A percentile compares a stretch with the other conserved stretches of the same genome.
Evolutionary conservation across 768 basidiomycete species (phyloP).

Genomic region (Butyriboletus loyo): DNA sequence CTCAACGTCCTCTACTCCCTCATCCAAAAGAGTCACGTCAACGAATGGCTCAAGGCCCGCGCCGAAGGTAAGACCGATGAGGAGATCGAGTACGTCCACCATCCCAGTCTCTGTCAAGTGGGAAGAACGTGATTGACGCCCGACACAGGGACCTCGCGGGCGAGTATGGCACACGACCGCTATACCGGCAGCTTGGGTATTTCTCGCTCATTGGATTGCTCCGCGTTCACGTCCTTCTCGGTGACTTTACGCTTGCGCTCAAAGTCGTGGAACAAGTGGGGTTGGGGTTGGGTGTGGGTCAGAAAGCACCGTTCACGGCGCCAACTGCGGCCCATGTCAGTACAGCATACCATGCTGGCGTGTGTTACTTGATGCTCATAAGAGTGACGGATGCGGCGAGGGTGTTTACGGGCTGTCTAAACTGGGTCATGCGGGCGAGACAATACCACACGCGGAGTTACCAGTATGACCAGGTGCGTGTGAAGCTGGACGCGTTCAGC

Average conservation of each 20-base stretch:
- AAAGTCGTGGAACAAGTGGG: constrained; percentile 95
- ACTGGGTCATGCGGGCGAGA: constrained; percentile 94
- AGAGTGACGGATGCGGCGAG: constrained; percentile 96
- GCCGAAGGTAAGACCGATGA: constrained; percentile 77
- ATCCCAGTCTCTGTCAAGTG: background rate
- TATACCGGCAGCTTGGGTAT: constrained; percentile 95
- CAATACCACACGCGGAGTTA: constrained; percentile 96
- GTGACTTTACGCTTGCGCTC: constrained; percentile 92
- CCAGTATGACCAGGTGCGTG: constrained; percentile 86
- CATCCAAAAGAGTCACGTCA: constrained; percentile 95
- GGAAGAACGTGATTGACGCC: constrained; percentile 1
- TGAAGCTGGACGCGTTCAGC: background rate
- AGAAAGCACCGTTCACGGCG: constrained; percentile 89
- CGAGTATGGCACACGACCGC: constrained; percentile 85
- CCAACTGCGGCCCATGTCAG: constrained; percentile 97
- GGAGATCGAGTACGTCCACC: constrained; percentile 69
- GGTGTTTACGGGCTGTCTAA: constrained; percentile 86
- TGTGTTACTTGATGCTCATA: constrained; percentile 94
- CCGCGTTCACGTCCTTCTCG: constrained; percentile 92
- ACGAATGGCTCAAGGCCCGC: constrained; percentile 85
- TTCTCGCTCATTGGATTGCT: constrained; percentile 95
- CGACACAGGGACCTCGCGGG: constrained; percentile 73
- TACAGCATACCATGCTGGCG: constrained; percentile 93
- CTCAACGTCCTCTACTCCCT: constrained; percentile 97
- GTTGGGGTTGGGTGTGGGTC: constrained; percentile 84